phyloP scores from a whole-genome alignment of 164 flowering plant genomes.

The Nelumbo lutea region DNA sequence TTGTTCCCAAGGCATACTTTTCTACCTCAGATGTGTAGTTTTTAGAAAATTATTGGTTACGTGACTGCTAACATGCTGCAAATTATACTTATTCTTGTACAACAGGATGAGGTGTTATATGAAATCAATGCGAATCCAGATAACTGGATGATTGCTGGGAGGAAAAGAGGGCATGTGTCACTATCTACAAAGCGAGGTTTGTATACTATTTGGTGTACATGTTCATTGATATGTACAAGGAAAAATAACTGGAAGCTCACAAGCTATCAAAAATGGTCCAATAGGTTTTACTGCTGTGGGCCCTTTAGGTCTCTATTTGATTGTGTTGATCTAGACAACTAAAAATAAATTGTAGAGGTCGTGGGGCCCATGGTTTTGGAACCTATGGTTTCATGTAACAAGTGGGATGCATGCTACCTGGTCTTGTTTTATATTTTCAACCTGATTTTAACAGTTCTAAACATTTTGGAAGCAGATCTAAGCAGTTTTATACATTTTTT shows the following conservation, averaged over 20 bases:
- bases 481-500: not conserved
- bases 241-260: not conserved
- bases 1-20: not conserved
- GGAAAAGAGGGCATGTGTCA: slow-evolving; percentile 83
- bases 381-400: not conserved
- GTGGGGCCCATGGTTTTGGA: not conserved
- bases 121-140: slow-evolving; percentile 79
- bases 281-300: not conserved
- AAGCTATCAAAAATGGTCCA: not conserved
- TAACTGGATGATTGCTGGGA: slow-evolving; percentile 99
- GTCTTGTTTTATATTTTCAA: not conserved
- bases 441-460: too few relatives aligned
- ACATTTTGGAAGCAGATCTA: not conserved
- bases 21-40: not conserved
- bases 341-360: not conserved
- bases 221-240: not conserved
- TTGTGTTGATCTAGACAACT: not conserved
- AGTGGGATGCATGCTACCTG: not conserved
- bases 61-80: not conserved
- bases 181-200: slow-evolving; percentile 78
- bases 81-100: slow-evolving; percentile 8
- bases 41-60: not conserved
- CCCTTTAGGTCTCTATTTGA: not conserved
- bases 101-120: slow-evolving; percentile 81
- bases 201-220: not conserved